A percentile compares a stretch with the other conserved stretches of the same genome.
These are phyloP conservation scores for Camellia japonica DNA, from an alignment of 148 eudicot genomes.

Conservation along the genomic window DNA sequence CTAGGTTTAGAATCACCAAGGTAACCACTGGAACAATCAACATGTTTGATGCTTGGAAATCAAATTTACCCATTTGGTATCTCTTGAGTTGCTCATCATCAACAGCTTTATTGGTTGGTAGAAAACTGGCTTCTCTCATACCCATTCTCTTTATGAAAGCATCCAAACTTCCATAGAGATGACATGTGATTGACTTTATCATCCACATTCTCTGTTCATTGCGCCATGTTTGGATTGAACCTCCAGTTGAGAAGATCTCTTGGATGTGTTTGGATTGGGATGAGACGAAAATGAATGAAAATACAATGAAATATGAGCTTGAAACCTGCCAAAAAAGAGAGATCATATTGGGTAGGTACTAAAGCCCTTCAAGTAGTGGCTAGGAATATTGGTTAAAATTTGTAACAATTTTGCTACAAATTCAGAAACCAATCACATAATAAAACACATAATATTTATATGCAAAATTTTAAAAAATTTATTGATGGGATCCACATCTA, in stretches of 20 bases:
- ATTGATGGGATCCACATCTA: too few species aligned
- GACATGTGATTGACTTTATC: conserved; percentile 40
- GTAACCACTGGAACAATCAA: conserved; percentile 47
- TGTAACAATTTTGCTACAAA: too few species aligned
- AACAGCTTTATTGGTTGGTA: conserved; percentile 56
- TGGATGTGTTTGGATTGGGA: conserved; percentile 32
- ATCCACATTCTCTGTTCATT: conserved; percentile 42
- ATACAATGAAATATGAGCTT: conserved; percentile 36
- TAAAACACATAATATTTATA: too few species aligned
- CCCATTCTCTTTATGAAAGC: conserved; percentile 39
- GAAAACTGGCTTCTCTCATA: conserved; percentile 37
- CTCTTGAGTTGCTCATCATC: conserved; percentile 40
- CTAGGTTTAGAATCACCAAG: conserved; percentile 39
- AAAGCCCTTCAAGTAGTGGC: too few species aligned
- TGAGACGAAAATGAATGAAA: conserved; percentile 39
- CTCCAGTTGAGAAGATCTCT: conserved; percentile 34
- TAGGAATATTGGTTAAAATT: too few species aligned
- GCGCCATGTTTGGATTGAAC: conserved; percentile 29
- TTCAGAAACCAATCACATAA: too few species aligned
- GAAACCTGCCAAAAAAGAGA: conserved; percentile 37
- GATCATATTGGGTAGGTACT: too few species aligned
- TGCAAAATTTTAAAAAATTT: too few species aligned
- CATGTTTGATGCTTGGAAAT: conserved; percentile 53
- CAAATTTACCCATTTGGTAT: conserved; percentile 45
- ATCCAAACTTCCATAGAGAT: conserved; percentile 41